Evolutionary conservation across 2,329 filamentous ascomycete species (phyloP), one percentile per base, ranked within the genome.

Genomic region (Ampelomyces quisqualis): DNA sequence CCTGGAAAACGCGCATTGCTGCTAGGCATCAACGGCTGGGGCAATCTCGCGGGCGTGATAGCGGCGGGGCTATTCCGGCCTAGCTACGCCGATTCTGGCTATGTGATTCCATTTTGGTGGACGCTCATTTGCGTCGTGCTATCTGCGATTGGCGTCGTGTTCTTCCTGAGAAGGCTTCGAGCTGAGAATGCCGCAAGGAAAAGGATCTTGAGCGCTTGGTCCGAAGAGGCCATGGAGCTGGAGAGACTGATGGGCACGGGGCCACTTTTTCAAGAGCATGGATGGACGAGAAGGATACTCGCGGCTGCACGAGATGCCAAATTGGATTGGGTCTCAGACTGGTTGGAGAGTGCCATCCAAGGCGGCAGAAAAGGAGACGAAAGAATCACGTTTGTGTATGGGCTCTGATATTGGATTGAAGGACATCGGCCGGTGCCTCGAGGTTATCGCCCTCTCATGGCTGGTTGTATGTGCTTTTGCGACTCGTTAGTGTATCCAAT

Each of bases 21-120:
- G 3, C 70, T 79, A 4, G 77, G 77, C 1, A 71, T 80, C 43
- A 79, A 79, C 44, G 77, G 77, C 5, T 79, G 76, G 72, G 75
- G 73, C 1, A 77, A 76, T 39, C 57, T 76, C 2, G 74, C 73
- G 2, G 73, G 73, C 26, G 66, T 75, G 2, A 60, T 76, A 34
- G 64, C 65, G 3, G 65, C 71, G 0, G 40, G 74, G 33, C 52
- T 77, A 1, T 77, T 75, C 55, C 60, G 62, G 9, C 73, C 73
- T 0, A 60, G 60, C 17, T 73, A 70, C 29, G 67, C 67, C 0
- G 53, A 51, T 0, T 29, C 48, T 44, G 56, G 71, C 3, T 76
- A 76, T 41, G 58, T 70, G 4, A 51, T 67, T 0, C 70, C 71
- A 0, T 75, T 76, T 41, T 67, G 68, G 43, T 68, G 70, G 45